Conservation (phyloP, 495 filamentous ascomycete genomes). For the Massariosphaeria phaeospora region DNA sequence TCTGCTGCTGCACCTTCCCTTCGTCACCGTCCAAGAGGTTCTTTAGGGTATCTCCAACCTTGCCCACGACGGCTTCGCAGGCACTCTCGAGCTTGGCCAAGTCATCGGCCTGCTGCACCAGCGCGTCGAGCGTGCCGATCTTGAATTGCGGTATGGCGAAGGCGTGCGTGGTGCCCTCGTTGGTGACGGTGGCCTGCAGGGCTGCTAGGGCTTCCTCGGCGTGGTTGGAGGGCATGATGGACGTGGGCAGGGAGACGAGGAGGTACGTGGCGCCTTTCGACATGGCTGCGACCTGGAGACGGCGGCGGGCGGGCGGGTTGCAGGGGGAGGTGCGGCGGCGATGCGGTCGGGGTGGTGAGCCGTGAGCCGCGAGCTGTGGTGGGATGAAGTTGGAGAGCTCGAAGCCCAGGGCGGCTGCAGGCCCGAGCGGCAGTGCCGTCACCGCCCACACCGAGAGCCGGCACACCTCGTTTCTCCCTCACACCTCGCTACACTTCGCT, state of each 20-base stretch:
- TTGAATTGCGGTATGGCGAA: constrained; percentile 92
- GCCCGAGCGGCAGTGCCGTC: constrained; percentile 11
- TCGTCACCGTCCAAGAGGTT: constrained; percentile 77
- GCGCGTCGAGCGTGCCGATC: constrained; percentile 89
- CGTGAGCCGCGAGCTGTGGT: constrained; percentile 3
- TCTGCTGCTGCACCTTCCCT: constrained; percentile 75
- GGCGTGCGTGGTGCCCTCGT: constrained; percentile 69
- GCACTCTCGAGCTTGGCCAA: constrained; percentile 76
- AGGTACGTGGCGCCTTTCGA: constrained; percentile 58
- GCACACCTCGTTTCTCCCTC: background rate
- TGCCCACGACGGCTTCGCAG: constrained; percentile 77
- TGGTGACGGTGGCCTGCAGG: constrained; percentile 65
- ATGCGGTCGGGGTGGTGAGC: constrained; percentile 12
- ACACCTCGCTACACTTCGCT: background rate
- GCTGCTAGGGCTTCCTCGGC: constrained; percentile 72
- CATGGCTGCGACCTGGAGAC: constrained; percentile 42
- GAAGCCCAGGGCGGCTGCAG: background rate
- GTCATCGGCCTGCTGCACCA: constrained; percentile 97
- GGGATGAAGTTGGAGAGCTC: background rate
- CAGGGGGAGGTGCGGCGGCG: constrained; percentile 10
- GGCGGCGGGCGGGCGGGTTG: constrained; percentile 2
- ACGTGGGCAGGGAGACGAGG: constrained; percentile 64
- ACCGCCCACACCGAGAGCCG: background rate
- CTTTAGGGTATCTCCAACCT: constrained; percentile 80
- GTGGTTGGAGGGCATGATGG: constrained; percentile 66